Evolutionary conservation across 179 eudicot species (phyloP), one percentile per base, ranked within the genome.

Genomic region (Dionaea muscipula): DNA sequence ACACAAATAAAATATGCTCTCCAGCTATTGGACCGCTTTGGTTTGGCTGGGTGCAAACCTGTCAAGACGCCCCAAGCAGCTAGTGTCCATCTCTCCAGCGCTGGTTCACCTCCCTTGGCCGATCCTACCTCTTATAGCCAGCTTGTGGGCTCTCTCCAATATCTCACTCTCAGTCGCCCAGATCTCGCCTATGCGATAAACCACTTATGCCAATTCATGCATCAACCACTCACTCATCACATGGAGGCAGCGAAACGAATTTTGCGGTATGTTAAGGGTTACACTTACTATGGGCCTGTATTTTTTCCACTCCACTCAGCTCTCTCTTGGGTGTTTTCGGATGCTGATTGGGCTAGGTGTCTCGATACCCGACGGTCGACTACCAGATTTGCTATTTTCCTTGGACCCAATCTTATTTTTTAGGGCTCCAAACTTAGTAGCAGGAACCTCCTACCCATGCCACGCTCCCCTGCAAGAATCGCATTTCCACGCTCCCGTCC

Each of bases 111-210:
- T 2, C 17, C 7, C n/a, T 38, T 43, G 3, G 3, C n/a, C 13
- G 39, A 25, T n/a, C 23, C 38, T 5, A 16, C 46, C 17, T 25
- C 25, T 2, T 45, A 45, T 33, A 2, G 31, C 13, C 18, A 11
- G 15, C 18, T 21, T 2, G 17, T 58, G 18, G 62, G 62, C 4
- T 23, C 53, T 18, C 41, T 58, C 0, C 44, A 58, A 27, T 46
- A 45, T 35, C 37, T 33, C 13, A 10, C 26, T 2, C 7, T 47
- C 27, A 46, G 53, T 26, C 7, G 28, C 23, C 53, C 53, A 10
- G 53, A 58, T 11, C 9, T 58, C 26, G 37, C 37, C 11, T 51
- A 14, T 51, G 22, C 55, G 0, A 21, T 51, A 1, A 51, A 51
- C 21, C 13, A n/a, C 16, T 21, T 26, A 5, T 51, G 38, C 17